Conservation (phyloP, 2,329 filamentous ascomycete species). For the Calonectria honghensis region DNA sequence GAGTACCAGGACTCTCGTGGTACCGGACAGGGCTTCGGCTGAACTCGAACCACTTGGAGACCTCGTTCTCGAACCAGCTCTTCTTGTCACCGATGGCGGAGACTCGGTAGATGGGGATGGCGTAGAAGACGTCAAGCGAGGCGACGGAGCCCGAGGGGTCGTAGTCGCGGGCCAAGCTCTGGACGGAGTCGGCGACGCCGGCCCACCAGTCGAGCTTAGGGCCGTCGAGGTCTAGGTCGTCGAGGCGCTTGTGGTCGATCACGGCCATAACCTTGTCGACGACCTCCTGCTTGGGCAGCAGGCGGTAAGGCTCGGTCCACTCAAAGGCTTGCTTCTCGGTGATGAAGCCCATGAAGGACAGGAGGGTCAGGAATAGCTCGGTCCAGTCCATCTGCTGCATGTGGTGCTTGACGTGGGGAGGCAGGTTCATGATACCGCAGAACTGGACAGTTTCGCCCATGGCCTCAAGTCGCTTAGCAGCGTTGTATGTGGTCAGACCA, state of each 20-base stretch:
- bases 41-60: constrained; percentile 13
- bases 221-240: background rate
- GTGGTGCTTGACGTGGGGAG: constrained; percentile 3
- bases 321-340: constrained; percentile 10
- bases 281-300: constrained; percentile 3
- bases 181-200: background rate
- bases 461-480: constrained; percentile 2
- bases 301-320: background rate
- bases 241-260: constrained; percentile 10
- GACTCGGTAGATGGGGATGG: background rate
- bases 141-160: constrained; percentile 1
- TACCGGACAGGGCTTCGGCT: background rate
- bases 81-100: constrained; percentile 1
- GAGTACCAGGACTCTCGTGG: background rate
- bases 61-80: constrained; percentile 5
- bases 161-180: constrained; percentile 5
- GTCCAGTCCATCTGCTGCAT: constrained; percentile 7
- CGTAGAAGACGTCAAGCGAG: background rate
- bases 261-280: background rate
- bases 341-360: constrained; percentile 18
- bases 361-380: background rate
- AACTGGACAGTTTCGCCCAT: constrained; percentile 3
- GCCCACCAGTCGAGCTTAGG: constrained; percentile 9
- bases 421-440: constrained; percentile 3
- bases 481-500: background rate